Base-by-base conservation (phyloP, 139 green algal genomes). In the Raphidocelis subcapitata region DNA sequence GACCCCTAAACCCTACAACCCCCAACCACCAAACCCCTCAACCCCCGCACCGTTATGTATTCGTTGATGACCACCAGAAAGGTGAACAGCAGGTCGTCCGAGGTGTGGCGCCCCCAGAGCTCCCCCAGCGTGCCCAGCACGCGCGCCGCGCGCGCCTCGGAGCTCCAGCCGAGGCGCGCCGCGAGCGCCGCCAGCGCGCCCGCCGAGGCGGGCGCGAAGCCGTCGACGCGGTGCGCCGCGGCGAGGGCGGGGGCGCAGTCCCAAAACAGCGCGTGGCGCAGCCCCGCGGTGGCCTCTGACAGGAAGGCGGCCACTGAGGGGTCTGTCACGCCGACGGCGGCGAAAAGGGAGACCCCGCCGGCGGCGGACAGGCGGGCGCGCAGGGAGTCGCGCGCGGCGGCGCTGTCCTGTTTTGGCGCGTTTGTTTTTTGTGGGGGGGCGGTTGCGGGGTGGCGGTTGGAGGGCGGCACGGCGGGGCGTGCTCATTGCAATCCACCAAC, bases 41-140 rank as follows among this genome's bases (percentile, higher is more conserved):
- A n/a, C n/a, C n/a, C n/a, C n/a, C n/a, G n/a, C 1, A 74, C 55
- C 5, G 67, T 82, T 14, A 92, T 70, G 51, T 87, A 94, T 31
- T 88, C 71, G 72, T 94, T 84, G 47, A 92, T 85, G 5, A 93
- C 51, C 62, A 95, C 82, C 36, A 96, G 83, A 56, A 94, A 84
- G 28, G 90, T 79, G 69, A 89, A 96, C 10, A 95, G 73, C 24
- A 95, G 81, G 81, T 95, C 90, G 63, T 96, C 69, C 36, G 81
- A 87, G 23, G 59, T 85, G 61, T 79, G 23, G 2, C 86, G 80
- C 3, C 35, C 28, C 72, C 77, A 92, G n/a, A 92, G 62, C 14
- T 85, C 77, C 44, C 76, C 46, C 32, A 92, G 33, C 2, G 62
- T 84, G 8, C 41, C 36, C 52, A 70, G 33, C 28, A 74, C 61